phyloP scores from a whole-genome alignment of 345 rosid genomes.

The Melaleuca quinquenervia region DNA sequence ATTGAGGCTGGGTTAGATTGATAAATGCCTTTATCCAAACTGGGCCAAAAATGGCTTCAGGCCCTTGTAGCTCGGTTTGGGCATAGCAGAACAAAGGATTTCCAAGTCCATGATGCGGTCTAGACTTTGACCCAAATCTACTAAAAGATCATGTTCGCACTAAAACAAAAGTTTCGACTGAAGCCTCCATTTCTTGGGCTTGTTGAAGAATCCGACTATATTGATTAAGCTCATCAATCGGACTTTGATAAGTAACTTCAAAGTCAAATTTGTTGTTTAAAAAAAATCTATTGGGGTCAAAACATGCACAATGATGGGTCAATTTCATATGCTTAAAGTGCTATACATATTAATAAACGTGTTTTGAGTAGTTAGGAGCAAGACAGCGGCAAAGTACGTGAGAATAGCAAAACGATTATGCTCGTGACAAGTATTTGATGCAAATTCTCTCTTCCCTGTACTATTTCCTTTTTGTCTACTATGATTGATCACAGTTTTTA shows the following conservation, averaged over 20 bases:
- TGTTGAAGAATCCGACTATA: neutral
- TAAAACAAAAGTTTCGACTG: neutral
- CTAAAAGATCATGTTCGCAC: neutral
- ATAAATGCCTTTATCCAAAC: neutral
- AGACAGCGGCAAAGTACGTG: neutral
- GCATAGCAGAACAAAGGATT: too few species aligned
- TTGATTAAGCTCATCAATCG: neutral
- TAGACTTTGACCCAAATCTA: neutral
- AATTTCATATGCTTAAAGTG: neutral
- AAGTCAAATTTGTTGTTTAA: too few species aligned
- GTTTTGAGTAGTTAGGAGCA: neutral
- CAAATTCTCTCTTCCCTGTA: neutral
- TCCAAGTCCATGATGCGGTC: neutral
- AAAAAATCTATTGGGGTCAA: too few species aligned
- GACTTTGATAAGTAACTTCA: too few species aligned
- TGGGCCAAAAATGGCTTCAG: neutral
- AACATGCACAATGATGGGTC: too few species aligned
- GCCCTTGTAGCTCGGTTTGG: neutral
- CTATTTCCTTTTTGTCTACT: neutral
- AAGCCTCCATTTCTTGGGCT: neutral
- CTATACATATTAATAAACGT: neutral
- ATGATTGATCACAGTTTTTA: neutral
- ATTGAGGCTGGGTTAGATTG: neutral
- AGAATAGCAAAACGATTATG: neutral
- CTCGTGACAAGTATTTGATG: neutral